Evolutionary conservation across 2,329 filamentous ascomycete species (phyloP).

Genomic region (Juglanconis oblonga): DNA sequence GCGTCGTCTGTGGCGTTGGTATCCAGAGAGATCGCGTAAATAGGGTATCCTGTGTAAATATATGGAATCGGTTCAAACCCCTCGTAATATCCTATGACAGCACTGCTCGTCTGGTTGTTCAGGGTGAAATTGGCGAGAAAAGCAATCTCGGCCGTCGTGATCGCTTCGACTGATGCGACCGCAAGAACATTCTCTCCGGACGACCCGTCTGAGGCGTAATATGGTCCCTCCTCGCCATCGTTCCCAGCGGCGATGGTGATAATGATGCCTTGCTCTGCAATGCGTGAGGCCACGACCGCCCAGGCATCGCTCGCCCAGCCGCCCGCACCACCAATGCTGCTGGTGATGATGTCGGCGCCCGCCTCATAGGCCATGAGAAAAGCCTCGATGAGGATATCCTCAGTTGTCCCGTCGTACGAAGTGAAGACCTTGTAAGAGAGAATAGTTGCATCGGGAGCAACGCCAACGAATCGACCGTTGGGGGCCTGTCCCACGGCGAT

Average conservation of each 20-base stretch:
- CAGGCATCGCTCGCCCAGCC: slow-evolving; percentile 16
- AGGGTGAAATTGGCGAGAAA: not conserved
- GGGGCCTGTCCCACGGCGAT: slow-evolving; percentile 24
- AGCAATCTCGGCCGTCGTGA: not conserved
- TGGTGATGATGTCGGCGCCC: slow-evolving; percentile 17
- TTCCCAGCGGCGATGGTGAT: slow-evolving; percentile 15
- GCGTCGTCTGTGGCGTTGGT: slow-evolving; percentile 25
- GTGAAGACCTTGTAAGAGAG: slow-evolving; percentile 17
- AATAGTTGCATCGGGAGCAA: slow-evolving; percentile 17
- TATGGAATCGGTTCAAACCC: slow-evolving; percentile 3
- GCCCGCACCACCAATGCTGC: slow-evolving; percentile 8
- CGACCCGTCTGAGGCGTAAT: slow-evolving; percentile 7
- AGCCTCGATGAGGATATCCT: slow-evolving; percentile 17
- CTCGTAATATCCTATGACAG: slow-evolving; percentile 3
- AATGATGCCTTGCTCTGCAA: slow-evolving; percentile 13
- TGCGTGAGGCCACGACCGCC: slow-evolving; percentile 16
- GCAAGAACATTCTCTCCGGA: slow-evolving; percentile 8
- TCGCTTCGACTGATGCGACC: slow-evolving; percentile 5
- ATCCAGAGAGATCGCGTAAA: slow-evolving; percentile 19
- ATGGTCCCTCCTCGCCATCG: slow-evolving; percentile 5
- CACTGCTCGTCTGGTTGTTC: not conserved
- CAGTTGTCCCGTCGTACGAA: slow-evolving; percentile 9
- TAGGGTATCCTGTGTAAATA: slow-evolving; percentile 11
- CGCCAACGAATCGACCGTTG: slow-evolving; percentile 10
- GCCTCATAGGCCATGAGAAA: slow-evolving; percentile 17